These are phyloP conservation scores for Fonsecaea monophora DNA, from an alignment of 2,329 filamentous ascomycete genomes.

Conservation along the genomic window DNA sequence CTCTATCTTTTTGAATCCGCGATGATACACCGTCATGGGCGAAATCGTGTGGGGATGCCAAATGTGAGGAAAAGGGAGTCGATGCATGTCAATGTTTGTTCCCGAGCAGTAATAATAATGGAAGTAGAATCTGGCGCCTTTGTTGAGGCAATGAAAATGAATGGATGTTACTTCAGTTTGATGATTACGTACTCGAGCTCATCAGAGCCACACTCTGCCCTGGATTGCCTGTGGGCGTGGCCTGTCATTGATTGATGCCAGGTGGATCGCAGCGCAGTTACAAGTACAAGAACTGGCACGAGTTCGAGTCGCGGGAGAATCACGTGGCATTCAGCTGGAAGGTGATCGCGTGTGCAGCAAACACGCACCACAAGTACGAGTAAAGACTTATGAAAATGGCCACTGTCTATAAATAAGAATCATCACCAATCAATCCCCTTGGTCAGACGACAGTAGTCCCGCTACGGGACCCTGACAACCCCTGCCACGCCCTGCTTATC, in stretches of 20 bases:
- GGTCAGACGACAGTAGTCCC: no score
- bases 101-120: conserved; percentile 20
- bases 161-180: neutral
- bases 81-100: conserved; percentile 9
- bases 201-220: no score
- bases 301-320: neutral
- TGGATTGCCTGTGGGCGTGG: no score
- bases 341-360: neutral
- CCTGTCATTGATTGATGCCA: no score
- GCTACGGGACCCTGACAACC: no score
- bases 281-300: no score
- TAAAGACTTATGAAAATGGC: no score
- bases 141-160: neutral
- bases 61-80: conserved; percentile 13
- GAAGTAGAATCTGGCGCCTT: conserved; percentile 7
- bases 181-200: neutral
- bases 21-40: conserved; percentile 5
- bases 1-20: neutral
- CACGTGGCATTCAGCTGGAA: neutral
- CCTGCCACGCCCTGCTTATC: neutral
- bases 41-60: conserved; percentile 1
- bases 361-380: no score
- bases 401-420: neutral
- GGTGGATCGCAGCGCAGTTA: no score
- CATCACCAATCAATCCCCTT: no score